Percentiles rank a stretch among this genome's conserved stretches.
These are phyloP conservation scores for Breynia disticha DNA, from an alignment of 441 rosid genomes.

Conservation along the genomic window DNA sequence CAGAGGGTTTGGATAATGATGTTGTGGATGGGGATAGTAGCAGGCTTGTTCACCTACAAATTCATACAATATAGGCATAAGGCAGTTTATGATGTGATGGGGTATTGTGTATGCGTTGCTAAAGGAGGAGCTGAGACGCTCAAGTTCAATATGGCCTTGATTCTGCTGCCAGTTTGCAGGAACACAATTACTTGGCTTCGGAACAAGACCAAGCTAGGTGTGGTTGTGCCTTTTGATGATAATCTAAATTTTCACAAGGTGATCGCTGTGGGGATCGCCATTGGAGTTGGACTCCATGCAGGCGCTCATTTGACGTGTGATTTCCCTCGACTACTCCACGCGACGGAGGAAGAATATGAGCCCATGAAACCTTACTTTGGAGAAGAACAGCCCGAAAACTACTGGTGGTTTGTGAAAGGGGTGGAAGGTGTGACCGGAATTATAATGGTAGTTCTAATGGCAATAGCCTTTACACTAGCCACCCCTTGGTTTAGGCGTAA, in stretches of 20 bases:
- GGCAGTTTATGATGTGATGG: conserved; percentile 53
- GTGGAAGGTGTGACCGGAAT: conserved; percentile 73
- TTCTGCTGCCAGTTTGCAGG: conserved; percentile 72
- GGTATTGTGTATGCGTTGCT: conserved; percentile 71
- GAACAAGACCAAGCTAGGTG: conserved; percentile 67
- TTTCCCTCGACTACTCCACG: conserved; percentile 56
- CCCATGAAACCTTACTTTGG: conserved; percentile 56
- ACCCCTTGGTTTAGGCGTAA: conserved; percentile 85
- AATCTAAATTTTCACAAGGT: conserved; percentile 84
- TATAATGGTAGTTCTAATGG: conserved; percentile 70
- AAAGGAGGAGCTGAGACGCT: conserved; percentile 88
- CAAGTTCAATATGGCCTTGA: conserved; percentile 90
- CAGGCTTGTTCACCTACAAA: conserved; percentile 57
- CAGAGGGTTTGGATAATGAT: conserved; percentile 76
- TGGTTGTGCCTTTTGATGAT: conserved; percentile 72
- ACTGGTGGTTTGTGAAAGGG: conserved; percentile 73
- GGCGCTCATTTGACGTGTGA: conserved; percentile 71
- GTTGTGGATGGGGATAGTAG: conserved; percentile 55
- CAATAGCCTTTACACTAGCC: conserved; percentile 73
- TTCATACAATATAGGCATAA: conserved; percentile 52
- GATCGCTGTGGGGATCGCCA: conserved; percentile 49
- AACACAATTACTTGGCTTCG: conserved; percentile 90
- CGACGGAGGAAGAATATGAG: conserved; percentile 53
- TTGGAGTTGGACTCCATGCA: conserved; percentile 64
- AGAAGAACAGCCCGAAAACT: conserved; percentile 35